Percentiles rank a stretch among this genome's conserved stretches.
Conservation (phyloP, 805 yeast genomes). For the Yueomyces sinensis region DNA sequence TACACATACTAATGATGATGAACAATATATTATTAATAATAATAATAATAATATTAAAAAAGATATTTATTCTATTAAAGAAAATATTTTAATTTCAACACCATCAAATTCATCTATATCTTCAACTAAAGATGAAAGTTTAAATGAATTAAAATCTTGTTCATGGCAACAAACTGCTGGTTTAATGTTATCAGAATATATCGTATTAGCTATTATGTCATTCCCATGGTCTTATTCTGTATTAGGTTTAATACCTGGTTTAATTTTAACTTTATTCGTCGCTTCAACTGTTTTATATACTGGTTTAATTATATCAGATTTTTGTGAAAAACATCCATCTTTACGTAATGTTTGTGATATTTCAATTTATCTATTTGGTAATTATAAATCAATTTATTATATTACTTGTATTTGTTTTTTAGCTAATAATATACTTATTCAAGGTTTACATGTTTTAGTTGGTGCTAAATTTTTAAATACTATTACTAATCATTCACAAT, state of each 20-base stretch:
- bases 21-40: too few species aligned
- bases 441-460: conserved; percentile 45
- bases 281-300: conserved; percentile 41
- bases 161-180: conserved; percentile 51
- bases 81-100: too few species aligned
- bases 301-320: conserved; percentile 40
- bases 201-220: conserved; percentile 51
- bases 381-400: conserved; percentile 38
- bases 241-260: conserved; percentile 44
- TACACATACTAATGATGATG: too few species aligned
- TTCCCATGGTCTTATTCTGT: conserved; percentile 55
- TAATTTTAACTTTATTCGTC: conserved; percentile 39
- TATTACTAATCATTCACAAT: conserved; percentile 33
- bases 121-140: not conserved
- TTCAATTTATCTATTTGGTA: conserved; percentile 44
- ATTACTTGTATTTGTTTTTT: conserved; percentile 42
- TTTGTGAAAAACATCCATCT: conserved; percentile 40
- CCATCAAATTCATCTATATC: too few species aligned
- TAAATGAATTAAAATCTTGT: conserved; percentile 33
- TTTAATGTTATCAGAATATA: conserved; percentile 45
- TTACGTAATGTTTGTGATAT: conserved; percentile 43
- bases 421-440: conserved; percentile 42
- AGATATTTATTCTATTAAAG: too few species aligned
- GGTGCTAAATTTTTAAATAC: conserved; percentile 50
- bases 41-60: too few species aligned